Percentiles rank a stretch among this genome's conserved stretches.
Evolutionary conservation across 2,329 filamentous ascomycete species (phyloP).

Genomic region (Saccharata proteae): DNA sequence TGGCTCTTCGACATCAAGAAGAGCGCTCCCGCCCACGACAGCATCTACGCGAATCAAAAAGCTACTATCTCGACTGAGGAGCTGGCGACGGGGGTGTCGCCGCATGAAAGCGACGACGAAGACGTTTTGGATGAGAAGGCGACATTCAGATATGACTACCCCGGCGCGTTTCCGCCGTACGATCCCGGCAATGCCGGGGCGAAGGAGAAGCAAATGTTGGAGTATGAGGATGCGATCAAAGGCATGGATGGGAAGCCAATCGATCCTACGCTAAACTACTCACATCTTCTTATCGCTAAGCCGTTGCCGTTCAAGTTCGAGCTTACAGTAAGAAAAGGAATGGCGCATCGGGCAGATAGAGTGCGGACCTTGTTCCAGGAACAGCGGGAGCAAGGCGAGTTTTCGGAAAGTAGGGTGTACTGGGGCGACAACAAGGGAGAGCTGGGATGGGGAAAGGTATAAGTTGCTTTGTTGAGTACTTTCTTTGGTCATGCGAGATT

Average conservation of each 20-base stretch:
- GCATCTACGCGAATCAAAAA: not conserved
- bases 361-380: conserved; percentile 24
- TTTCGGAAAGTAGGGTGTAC: conserved; percentile 22
- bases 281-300: conserved; percentile 34
- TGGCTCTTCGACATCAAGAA: conserved; percentile 32
- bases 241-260: conserved; percentile 13
- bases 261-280: conserved; percentile 34
- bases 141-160: no score
- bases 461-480: no score
- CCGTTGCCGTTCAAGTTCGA: conserved; percentile 33
- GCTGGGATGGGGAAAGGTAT: conserved; percentile 8
- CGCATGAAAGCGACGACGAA: conserved; percentile 5
- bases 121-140: no score
- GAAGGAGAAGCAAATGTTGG: conserved; percentile 3
- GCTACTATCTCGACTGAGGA: conserved; percentile 22
- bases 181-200: not conserved
- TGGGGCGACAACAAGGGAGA: conserved; percentile 19
- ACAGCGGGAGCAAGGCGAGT: conserved; percentile 26
- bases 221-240: not conserved
- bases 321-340: conserved; percentile 21
- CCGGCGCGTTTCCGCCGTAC: no score
- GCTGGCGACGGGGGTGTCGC: conserved; percentile 23
- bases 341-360: conserved; percentile 18
- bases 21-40: conserved; percentile 1
- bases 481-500: no score